Evolutionary conservation across 192 early-diverging fungal species (phyloP).

Genomic region (Lobosporangium transversale): DNA sequence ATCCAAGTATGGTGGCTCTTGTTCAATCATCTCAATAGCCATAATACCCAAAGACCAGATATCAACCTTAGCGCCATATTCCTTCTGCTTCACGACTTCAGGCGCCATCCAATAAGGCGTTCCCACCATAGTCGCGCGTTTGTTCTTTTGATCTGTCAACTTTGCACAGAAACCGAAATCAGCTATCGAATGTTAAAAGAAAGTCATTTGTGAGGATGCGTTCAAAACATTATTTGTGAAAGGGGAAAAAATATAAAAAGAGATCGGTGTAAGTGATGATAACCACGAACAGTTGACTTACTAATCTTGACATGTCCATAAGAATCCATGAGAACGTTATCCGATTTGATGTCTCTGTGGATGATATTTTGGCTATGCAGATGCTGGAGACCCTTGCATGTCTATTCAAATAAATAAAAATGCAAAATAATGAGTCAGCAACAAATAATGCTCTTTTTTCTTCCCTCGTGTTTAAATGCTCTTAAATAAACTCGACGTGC

Average conservation of each 20-base stretch:
- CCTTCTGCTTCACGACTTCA: constrained; percentile 86
- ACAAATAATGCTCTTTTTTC: too few relatives aligned
- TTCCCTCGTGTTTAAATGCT: too few relatives aligned
- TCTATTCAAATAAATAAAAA: constrained; percentile 56
- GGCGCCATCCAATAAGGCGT: constrained; percentile 94
- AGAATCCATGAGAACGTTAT: constrained; percentile 87
- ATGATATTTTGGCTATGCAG: constrained; percentile 88
- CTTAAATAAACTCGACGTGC: background rate
- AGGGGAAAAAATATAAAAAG: too few relatives aligned
- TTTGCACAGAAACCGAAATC: constrained; percentile 98
- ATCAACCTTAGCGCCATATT: constrained; percentile 84
- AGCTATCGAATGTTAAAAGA: constrained; percentile 12
- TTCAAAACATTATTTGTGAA: too few relatives aligned
- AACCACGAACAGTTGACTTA: too few relatives aligned
- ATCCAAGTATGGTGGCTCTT: constrained; percentile 95
- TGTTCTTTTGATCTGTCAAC: constrained; percentile 82
- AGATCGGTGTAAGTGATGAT: too few relatives aligned
- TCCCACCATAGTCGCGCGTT: constrained; percentile 90
- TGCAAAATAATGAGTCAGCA: background rate
- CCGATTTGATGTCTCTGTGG: constrained; percentile 92
- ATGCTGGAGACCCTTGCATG: constrained; percentile 82
- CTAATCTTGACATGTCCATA: constrained; percentile 87
- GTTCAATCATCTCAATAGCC: constrained; percentile 98
- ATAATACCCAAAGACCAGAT: constrained; percentile 97
- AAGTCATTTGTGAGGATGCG: background rate